These are phyloP conservation scores for Stipa capillata DNA, from an alignment of 176 grass and related monocot species.

Conservation along the genomic window DNA sequence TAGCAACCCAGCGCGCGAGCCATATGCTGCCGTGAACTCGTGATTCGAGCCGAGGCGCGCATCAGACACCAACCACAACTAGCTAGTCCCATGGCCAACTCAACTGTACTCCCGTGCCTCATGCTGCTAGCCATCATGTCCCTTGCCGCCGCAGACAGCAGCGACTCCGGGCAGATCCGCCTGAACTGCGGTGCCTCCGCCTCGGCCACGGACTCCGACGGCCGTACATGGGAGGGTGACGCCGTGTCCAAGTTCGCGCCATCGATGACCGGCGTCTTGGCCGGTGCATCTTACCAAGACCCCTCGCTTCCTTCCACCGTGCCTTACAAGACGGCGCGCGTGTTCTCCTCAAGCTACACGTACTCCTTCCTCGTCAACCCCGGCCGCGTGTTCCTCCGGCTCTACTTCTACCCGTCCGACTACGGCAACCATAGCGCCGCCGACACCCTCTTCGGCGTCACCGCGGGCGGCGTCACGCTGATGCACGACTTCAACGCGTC, in stretches of 20 bases:
- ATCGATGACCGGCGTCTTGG: background rate
- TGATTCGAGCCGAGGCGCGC: background rate
- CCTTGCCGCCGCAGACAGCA: background rate
- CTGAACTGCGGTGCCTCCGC: slow-evolving; percentile 48
- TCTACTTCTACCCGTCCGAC: slow-evolving; percentile 56
- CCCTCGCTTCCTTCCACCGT: slow-evolving; percentile 28
- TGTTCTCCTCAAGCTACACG: slow-evolving; percentile 47
- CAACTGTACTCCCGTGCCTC: background rate
- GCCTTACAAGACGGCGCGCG: slow-evolving; percentile 35
- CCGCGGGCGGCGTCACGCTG: slow-evolving; percentile 22
- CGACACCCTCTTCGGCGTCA: slow-evolving; percentile 33
- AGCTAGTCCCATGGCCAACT: background rate
- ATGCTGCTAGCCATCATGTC: slow-evolving; percentile 1
- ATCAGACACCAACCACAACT: background rate
- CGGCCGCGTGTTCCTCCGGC: slow-evolving; percentile 51
- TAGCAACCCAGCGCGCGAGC: background rate
- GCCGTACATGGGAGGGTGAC: slow-evolving; percentile 48
- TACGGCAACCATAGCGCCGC: slow-evolving; percentile 17
- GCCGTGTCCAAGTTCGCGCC: slow-evolving; percentile 10
- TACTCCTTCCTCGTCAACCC: slow-evolving; percentile 39
- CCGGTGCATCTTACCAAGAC: background rate
- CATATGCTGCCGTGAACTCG: background rate
- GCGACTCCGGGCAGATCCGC: slow-evolving; percentile 21
- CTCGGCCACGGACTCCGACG: slow-evolving; percentile 1
- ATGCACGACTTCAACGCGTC: slow-evolving; percentile 28